Percentiles rank a stretch among this genome's conserved stretches.
These are phyloP conservation scores for Cenchrus americanus DNA, from an alignment of 176 grass and related monocot species.

Conservation along the genomic window DNA sequence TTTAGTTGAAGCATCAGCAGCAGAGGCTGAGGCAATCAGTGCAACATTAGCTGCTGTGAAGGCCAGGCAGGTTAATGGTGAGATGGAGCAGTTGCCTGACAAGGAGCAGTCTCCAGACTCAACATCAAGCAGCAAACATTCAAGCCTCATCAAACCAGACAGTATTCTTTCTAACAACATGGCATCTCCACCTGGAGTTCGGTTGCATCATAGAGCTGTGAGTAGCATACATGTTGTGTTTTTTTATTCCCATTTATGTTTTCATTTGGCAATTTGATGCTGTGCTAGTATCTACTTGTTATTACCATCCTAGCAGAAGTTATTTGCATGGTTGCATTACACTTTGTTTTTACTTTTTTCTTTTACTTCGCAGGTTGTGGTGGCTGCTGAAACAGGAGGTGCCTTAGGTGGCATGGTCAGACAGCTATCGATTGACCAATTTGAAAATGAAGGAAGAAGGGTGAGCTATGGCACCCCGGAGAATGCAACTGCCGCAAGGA, in stretches of 20 bases:
- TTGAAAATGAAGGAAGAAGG: constrained; percentile 98
- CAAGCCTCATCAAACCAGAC: constrained; percentile 85
- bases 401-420: constrained; percentile 98
- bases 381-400: constrained; percentile 97
- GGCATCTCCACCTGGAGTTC: constrained; percentile 74
- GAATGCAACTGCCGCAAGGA: constrained; percentile 89
- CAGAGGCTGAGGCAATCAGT: constrained; percentile 89
- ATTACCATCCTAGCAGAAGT: constrained; percentile 6
- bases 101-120: constrained; percentile 73
- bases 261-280: constrained; percentile 25
- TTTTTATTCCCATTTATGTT: constrained; percentile 19
- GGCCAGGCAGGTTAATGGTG: constrained; percentile 85
- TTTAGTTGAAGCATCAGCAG: constrained; percentile 90
- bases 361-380: constrained; percentile 64
- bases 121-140: constrained; percentile 68
- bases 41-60: constrained; percentile 92
- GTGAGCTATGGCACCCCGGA: constrained; percentile 98
- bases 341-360: background rate
- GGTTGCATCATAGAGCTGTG: constrained; percentile 98
- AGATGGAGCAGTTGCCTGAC: constrained; percentile 64
- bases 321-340: constrained; percentile 15
- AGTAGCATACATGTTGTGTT: constrained; percentile 51
- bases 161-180: constrained; percentile 54
- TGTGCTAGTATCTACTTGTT: background rate
- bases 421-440: constrained; percentile 97